A percentile compares a stretch with the other conserved stretches of the same genome.
These are phyloP conservation scores for Dioscorea dumetorum DNA, from an alignment of 106 monocot genomes.

Conservation along the genomic window DNA sequence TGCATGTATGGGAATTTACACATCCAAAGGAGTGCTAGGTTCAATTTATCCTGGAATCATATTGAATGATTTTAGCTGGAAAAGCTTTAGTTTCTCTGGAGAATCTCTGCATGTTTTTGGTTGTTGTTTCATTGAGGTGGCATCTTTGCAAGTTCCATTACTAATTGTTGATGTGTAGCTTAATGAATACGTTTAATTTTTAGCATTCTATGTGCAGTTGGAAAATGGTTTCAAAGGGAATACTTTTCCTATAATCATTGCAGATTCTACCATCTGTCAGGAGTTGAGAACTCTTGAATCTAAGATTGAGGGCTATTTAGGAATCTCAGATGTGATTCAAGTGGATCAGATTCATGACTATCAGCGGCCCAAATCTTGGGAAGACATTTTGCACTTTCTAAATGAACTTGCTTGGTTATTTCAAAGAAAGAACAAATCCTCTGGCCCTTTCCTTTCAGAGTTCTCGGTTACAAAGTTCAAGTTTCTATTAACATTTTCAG, in stretches of 20 bases:
- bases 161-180: too few species aligned
- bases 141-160: too few species aligned
- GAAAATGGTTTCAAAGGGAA: constrained; percentile 98
- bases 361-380: constrained; percentile 38
- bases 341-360: constrained; percentile 29
- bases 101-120: constrained; percentile 39
- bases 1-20: constrained; percentile 69
- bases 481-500: constrained; percentile 71
- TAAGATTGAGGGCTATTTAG: constrained; percentile 42
- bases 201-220: constrained; percentile 42
- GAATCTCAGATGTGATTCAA: constrained; percentile 14
- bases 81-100: constrained; percentile 75
- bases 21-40: constrained; percentile 65
- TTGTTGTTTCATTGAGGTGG: constrained; percentile 90
- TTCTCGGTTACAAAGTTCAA: constrained; percentile 76
- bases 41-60: constrained; percentile 64
- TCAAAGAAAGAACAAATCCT: constrained; percentile 35
- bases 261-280: constrained; percentile 62
- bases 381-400: constrained; percentile 67
- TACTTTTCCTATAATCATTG: constrained; percentile 87
- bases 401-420: constrained; percentile 99
- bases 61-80: constrained; percentile 66
- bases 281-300: constrained; percentile 79
- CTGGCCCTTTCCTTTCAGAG: constrained; percentile 9
- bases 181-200: not conserved